Conservation (phyloP, 164 flowering plant genomes). For the Sextonia rubra region DNA sequence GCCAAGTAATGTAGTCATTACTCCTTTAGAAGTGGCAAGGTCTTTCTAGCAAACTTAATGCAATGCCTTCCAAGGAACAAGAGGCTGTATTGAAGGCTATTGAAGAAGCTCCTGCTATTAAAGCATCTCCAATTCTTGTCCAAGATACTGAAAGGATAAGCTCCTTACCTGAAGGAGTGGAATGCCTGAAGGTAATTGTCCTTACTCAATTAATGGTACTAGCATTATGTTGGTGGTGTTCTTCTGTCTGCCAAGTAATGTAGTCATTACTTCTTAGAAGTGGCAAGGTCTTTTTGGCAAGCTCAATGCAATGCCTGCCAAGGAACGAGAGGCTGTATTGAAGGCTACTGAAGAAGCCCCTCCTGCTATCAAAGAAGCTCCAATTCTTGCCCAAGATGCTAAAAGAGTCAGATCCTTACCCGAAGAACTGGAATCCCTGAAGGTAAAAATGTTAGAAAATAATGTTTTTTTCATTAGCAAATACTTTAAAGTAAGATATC, state of each 20-base stretch:
- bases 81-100: constrained; percentile 47
- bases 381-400: constrained; percentile 45
- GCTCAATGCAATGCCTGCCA: constrained; percentile 31
- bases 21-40: not conserved
- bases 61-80: constrained; percentile 40
- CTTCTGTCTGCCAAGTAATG: not conserved
- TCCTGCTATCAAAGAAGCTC: constrained; percentile 44
- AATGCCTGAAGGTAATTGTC: constrained; percentile 62
- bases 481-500: no score
- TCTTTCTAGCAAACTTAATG: constrained; percentile 14
- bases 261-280: not conserved
- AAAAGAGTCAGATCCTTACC: constrained; percentile 48
- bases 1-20: not conserved
- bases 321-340: constrained; percentile 50
- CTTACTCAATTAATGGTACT: not conserved
- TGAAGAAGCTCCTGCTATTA: constrained; percentile 47
- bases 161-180: constrained; percentile 50
- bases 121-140: constrained; percentile 44
- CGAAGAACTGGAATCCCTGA: constrained; percentile 58
- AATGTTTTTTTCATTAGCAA: no score
- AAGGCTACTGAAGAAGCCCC: constrained; percentile 49
- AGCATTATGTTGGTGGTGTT: not conserved
- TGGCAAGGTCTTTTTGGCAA: not conserved
- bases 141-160: constrained; percentile 57
- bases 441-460: constrained; percentile 40